These are phyloP conservation scores for Petunia axillaris DNA, from an alignment of 257 asterid species.

Conservation along the genomic window DNA sequence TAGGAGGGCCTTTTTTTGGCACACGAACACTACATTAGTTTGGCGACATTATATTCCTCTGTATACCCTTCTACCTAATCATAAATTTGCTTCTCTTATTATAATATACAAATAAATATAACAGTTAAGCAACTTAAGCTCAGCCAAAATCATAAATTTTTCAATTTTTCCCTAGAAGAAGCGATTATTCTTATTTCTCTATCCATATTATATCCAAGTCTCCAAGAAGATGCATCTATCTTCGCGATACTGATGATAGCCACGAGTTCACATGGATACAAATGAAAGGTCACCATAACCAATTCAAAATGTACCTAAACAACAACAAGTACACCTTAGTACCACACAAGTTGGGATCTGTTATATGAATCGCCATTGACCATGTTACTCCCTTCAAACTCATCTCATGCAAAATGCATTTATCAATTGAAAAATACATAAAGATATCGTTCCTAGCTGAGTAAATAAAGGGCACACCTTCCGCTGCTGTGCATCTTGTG, in stretches of 20 bases:
- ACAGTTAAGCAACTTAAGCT: background rate
- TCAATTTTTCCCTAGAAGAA: background rate
- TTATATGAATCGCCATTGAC: too few relatives aligned
- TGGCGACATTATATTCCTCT: background rate
- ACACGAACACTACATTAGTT: background rate
- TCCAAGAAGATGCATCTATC: background rate
- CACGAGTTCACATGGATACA: background rate
- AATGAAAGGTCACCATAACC: background rate
- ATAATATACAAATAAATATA: background rate
- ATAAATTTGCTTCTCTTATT: background rate
- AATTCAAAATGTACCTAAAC: background rate
- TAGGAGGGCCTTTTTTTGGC: background rate
- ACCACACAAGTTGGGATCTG: too few relatives aligned
- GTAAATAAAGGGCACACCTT: slow-evolving; percentile 52
- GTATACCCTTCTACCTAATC: slow-evolving; percentile 10
- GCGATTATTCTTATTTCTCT: background rate
- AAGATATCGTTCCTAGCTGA: background rate
- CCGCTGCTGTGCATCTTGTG: slow-evolving; percentile 76
- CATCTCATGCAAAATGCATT: too few relatives aligned
- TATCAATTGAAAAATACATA: background rate
- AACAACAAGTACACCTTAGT: background rate
- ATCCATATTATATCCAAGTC: background rate
- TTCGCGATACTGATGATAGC: background rate
- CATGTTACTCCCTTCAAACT: too few relatives aligned
- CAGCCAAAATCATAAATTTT: background rate